Conservation (phyloP, 768 basidiomycete species). For the Amanita rimosa region DNA sequence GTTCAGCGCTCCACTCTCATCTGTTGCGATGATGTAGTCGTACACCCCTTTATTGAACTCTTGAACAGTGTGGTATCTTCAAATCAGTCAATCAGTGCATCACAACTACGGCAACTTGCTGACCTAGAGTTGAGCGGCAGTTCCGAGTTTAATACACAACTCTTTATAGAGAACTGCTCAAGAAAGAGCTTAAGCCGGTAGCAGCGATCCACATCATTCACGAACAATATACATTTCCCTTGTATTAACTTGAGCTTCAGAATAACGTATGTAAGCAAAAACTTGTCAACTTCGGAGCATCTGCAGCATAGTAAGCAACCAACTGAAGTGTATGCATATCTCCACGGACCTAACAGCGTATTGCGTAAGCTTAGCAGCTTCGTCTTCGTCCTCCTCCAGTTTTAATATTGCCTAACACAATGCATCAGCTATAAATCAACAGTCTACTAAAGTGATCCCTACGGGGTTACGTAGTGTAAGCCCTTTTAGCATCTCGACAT, state of each 20-base stretch:
- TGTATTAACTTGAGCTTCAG: slow-evolving; percentile 92
- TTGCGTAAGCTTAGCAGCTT: slow-evolving; percentile 71
- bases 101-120: not conserved
- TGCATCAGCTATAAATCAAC: slow-evolving; percentile 1
- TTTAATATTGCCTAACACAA: slow-evolving; percentile 62
- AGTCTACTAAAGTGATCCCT: slow-evolving; percentile 8
- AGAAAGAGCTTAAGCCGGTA: slow-evolving; percentile 97
- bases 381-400: slow-evolving; percentile 81
- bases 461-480: slow-evolving; percentile 83
- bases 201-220: slow-evolving; percentile 89
- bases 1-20: slow-evolving; percentile 59
- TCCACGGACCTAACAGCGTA: slow-evolving; percentile 61
- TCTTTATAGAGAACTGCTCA: slow-evolving; percentile 94
- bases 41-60: slow-evolving; percentile 99
- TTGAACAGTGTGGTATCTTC: slow-evolving; percentile 90
- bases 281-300: slow-evolving; percentile 94
- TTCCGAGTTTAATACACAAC: slow-evolving; percentile 93
- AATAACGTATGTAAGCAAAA: slow-evolving; percentile 90
- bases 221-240: slow-evolving; percentile 94
- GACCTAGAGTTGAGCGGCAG: slow-evolving; percentile 89
- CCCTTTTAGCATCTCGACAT: slow-evolving; percentile 86
- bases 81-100: not conserved
- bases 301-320: slow-evolving; percentile 21
- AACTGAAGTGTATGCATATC: not conserved
- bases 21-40: slow-evolving; percentile 97